phyloP scores from a whole-genome alignment of 164 flowering plant genomes.

The Umbellularia californica region DNA sequence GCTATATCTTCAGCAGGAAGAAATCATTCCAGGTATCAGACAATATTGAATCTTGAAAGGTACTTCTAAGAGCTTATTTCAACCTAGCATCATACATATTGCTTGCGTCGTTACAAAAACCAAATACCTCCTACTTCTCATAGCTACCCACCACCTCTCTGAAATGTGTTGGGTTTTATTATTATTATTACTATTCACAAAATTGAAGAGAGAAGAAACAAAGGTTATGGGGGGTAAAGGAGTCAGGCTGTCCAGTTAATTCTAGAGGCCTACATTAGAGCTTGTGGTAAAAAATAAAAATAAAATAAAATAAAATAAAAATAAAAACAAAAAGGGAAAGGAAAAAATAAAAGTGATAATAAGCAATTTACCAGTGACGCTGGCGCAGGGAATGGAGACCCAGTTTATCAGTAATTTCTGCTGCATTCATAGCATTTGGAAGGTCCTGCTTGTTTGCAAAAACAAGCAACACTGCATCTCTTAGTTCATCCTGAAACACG shows the following conservation, averaged over 20 bases:
- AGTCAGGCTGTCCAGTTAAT: no score
- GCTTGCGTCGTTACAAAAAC: background rate
- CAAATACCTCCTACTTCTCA: background rate
- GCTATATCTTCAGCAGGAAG: background rate
- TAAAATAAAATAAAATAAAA: no score
- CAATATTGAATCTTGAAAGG: background rate
- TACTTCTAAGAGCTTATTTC: no score
- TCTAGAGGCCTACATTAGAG: background rate
- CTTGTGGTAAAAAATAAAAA: background rate
- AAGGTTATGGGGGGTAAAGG: no score
- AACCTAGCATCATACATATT: no score
- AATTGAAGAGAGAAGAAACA: no score
- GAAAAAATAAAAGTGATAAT: background rate
- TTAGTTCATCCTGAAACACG: constrained; percentile 46
- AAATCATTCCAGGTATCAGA: background rate
- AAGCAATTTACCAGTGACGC: constrained; percentile 53
- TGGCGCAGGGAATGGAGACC: constrained; percentile 76
- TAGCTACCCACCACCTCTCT: no score
- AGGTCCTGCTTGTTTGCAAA: constrained; percentile 86
- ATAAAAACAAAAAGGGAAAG: background rate
- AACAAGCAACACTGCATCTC: constrained; percentile 70
- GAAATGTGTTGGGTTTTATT: no score
- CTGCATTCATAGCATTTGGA: constrained; percentile 81
- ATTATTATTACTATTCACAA: no score
- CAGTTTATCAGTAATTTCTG: constrained; percentile 76